These are phyloP conservation scores for Acanthamoeba royreba DNA, from an alignment of 208 protist genomes.

Conservation along the genomic window DNA sequence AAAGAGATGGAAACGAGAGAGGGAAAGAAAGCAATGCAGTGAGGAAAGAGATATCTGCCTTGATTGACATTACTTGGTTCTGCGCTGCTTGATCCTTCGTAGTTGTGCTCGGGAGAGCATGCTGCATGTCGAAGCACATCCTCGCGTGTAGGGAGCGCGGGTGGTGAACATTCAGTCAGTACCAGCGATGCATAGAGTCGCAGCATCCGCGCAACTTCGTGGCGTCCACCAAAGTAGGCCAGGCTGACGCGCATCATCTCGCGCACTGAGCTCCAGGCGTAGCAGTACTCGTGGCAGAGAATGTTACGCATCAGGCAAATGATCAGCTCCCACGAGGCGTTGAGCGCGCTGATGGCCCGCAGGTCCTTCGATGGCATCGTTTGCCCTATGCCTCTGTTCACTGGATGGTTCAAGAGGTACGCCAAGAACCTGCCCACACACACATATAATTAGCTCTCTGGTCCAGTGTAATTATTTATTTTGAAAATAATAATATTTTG, in stretches of 20 bases:
- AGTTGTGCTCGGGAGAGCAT: no score
- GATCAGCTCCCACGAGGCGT: neutral
- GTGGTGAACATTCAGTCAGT: no score
- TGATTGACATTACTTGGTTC: neutral
- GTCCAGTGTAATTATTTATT: no score
- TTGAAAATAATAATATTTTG: neutral
- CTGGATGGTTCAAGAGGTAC: neutral
- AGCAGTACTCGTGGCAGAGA: neutral
- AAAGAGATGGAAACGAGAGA: neutral
- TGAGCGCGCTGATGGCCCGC: neutral
- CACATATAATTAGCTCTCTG: no score
- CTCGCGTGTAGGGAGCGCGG: no score
- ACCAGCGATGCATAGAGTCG: neutral
- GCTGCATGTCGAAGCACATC: no score
- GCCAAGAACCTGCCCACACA: neutral
- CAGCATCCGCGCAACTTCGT: neutral
- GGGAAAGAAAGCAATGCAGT: neutral
- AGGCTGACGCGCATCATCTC: neutral
- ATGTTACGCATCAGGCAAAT: constrained; percentile 1
- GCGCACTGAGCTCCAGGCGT: neutral
- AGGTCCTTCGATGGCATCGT: neutral
- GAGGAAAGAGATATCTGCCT: neutral
- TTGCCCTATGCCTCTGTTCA: neutral
- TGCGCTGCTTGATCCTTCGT: neutral
- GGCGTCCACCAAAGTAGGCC: neutral